Evolutionary conservation across 2,329 filamentous ascomycete species (phyloP), one percentile per base, ranked within the genome.

Genomic region (Aspergillus caelatus): DNA sequence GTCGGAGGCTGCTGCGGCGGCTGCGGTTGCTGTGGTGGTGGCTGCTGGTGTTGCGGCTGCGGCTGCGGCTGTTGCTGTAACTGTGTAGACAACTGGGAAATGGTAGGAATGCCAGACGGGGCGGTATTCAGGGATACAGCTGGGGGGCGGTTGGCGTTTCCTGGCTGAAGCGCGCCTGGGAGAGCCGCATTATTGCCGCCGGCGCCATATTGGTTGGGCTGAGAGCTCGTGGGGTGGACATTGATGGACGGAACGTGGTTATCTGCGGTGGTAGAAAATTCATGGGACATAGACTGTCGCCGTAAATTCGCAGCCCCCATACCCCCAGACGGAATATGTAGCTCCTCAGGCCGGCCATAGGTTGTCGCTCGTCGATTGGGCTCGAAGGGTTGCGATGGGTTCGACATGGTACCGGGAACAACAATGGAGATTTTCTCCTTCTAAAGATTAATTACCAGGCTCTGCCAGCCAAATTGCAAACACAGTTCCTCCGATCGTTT

Each of bases 111-210:
- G n/a, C 80, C 80, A 28, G 81, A 81, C 8, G 88, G 84, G 30
- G 86, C 85, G 14, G 86, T 86, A 73, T 86, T 88, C 58, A 83
- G 74, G 32, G 84, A 81, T 46, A 84, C 78, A 39, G 83, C 80
- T 36, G 75, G 79, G 50, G 86, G 86, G 66, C 88, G 82, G 68
- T 79, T 79, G 52, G 77, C 74, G 65, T 79, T 80, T 43, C 84
- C 85, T 32, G 85, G 83, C 72, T 89, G 88, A 48, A 90, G 79
- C 58, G 86, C 84, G 63, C 87, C 87, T 21, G 88, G 88, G 5
- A 91, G 77, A 62, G 80, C 75, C 57, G 55, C 69, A 64, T 75
- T 74, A 52, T 77, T 77, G 71, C 61, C 78, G 70, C 70, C 74
- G 62, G 71, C 73, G 59, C 79, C 75, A 72, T 83, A 86, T 64